A percentile compares a stretch with the other conserved stretches of the same genome.
These are phyloP conservation scores for Jimgerdemannia lactiflua DNA, from an alignment of 192 early-diverging fungal genomes.

Conservation along the genomic window DNA sequence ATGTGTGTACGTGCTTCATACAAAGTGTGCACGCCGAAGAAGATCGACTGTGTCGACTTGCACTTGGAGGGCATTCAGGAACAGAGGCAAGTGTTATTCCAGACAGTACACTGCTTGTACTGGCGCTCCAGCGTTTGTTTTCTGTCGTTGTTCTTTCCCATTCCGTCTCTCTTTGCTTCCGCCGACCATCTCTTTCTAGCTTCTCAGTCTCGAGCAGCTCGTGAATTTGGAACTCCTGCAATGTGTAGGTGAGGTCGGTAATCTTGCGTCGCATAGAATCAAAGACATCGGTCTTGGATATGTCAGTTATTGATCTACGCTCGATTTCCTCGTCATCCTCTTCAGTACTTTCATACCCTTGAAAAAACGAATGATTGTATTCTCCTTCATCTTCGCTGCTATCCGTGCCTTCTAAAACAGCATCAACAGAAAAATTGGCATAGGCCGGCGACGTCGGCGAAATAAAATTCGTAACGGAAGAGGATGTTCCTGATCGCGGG, in stretches of 20 bases:
- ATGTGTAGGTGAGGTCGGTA: neutral
- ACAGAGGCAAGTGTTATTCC: neutral
- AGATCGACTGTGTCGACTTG: neutral
- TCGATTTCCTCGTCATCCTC: neutral
- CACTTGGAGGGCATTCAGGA: neutral
- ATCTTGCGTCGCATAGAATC: neutral
- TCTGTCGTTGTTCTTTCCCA: neutral
- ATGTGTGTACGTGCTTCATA: neutral
- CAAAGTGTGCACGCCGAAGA: neutral
- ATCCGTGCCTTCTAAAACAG: neutral
- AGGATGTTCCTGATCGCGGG: neutral
- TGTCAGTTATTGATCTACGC: neutral
- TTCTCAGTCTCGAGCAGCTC: neutral
- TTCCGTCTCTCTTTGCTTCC: neutral
- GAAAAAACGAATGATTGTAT: neutral
- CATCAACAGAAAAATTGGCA: neutral
- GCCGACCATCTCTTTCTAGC: neutral
- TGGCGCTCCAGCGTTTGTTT: neutral
- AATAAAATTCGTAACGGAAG: neutral
- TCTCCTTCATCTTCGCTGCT: neutral
- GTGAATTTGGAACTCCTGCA: neutral
- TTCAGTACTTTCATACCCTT: neutral
- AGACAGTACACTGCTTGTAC: neutral
- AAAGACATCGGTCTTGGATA: neutral
- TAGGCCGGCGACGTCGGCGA: neutral